These are phyloP conservation scores for Barbarea vulgaris DNA, from an alignment of 345 rosid genomes.

Conservation along the genomic window DNA sequence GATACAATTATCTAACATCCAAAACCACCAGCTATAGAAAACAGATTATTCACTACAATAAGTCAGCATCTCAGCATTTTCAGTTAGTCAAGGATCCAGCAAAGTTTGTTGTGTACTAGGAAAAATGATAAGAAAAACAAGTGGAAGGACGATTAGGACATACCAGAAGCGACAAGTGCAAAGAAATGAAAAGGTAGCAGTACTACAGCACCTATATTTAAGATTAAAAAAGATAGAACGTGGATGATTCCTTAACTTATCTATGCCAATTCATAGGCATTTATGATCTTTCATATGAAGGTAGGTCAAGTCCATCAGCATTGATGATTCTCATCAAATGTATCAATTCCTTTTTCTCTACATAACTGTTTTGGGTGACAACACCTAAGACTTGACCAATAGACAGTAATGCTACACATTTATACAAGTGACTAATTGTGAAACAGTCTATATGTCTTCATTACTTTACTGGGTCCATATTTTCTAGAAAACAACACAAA, in stretches of 20 bases:
- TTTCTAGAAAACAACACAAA: background rate
- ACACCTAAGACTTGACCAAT: conserved; percentile 9
- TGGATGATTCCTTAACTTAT: background rate
- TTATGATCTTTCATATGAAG: conserved; percentile 5
- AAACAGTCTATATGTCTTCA: background rate
- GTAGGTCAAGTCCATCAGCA: conserved; percentile 6
- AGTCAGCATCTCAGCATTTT: background rate
- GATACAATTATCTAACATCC: conserved; percentile 18
- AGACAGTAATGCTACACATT: conserved; percentile 5
- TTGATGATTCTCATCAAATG: background rate
- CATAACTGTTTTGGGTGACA: background rate
- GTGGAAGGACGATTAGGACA: background rate
- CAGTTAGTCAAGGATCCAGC: conserved; percentile 6
- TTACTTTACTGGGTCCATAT: background rate
- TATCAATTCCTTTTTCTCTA: background rate
- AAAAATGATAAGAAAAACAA: background rate
- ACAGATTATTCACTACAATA: conserved; percentile 4
- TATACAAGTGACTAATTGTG: background rate
- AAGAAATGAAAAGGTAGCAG: background rate
- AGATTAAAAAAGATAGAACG: background rate
- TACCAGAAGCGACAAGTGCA: conserved; percentile 23
- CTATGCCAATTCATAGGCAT: conserved; percentile 4
- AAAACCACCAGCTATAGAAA: conserved; percentile 13
- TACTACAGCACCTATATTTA: background rate
- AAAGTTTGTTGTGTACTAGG: conserved; percentile 13